Percentiles rank a stretch among this genome's conserved stretches.
phyloP scores from a whole-genome alignment of 768 basidiomycete species.

The Hypholoma sublateritium region DNA sequence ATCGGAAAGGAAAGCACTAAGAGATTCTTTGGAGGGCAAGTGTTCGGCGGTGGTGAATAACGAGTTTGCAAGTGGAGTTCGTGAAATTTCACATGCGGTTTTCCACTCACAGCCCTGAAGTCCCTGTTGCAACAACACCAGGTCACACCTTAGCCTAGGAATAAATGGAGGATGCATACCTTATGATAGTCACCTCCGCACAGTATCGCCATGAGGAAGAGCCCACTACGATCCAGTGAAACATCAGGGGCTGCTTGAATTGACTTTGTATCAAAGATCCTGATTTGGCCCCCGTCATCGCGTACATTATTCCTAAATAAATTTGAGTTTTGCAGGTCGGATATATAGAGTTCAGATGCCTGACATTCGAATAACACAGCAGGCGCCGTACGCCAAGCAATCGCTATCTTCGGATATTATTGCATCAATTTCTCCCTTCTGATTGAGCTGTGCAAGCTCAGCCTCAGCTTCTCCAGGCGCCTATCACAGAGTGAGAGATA shows the following conservation, averaged over 20 bases:
- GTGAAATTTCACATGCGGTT: not conserved
- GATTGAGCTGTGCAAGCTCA: constrained; percentile 47
- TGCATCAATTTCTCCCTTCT: constrained; percentile 41
- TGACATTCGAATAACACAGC: constrained; percentile 40
- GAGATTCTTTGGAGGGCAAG: not conserved
- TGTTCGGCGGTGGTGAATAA: not conserved
- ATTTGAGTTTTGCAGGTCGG: not conserved
- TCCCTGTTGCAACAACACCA: not conserved
- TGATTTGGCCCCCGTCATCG: constrained; percentile 4
- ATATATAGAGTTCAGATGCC: not conserved
- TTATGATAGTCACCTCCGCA: constrained; percentile 14
- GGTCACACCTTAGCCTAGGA: not conserved
- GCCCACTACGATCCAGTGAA: not conserved
- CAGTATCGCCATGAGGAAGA: constrained; percentile 14
- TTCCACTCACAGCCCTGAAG: constrained; percentile 8
- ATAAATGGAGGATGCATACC: not conserved
- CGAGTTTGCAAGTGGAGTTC: not conserved
- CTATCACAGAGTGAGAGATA: constrained; percentile 11
- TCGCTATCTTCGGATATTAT: constrained; percentile 52
- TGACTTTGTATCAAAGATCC: not conserved
- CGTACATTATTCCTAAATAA: not conserved
- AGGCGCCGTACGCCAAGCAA: constrained; percentile 46
- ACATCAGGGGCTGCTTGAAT: not conserved
- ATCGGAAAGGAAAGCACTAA: not conserved
- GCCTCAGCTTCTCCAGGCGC: constrained; percentile 62